phyloP scores from a whole-genome alignment of 352 stramenopile species.

The Poterioochromonas sp. region DNA sequence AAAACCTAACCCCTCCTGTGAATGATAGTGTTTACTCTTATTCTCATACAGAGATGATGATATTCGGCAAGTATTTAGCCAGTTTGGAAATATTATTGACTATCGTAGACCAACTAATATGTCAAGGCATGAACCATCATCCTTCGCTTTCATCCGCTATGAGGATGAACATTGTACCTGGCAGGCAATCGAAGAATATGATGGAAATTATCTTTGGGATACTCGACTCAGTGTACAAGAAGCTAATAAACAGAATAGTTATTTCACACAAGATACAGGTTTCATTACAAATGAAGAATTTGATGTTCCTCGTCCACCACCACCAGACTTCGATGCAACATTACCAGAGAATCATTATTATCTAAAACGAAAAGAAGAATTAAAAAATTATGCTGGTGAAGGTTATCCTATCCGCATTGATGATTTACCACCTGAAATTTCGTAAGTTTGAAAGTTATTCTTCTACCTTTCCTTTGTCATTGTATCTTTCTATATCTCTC shows the following conservation, averaged over 20 bases:
- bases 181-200: not conserved
- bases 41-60: not conserved
- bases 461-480: too few species aligned
- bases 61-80: not conserved
- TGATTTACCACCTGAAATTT: too few species aligned
- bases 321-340: not conserved
- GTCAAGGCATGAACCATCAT: not conserved
- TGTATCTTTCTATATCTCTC: too few species aligned
- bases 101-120: not conserved
- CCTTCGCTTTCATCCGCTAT: not conserved
- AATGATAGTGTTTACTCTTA: not conserved
- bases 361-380: too few species aligned
- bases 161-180: not conserved
- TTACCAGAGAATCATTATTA: not conserved
- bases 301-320: not conserved
- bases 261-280: not conserved
- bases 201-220: not conserved
- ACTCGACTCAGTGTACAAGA: not conserved
- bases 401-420: too few species aligned
- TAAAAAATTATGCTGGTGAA: too few species aligned
- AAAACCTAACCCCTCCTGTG: not conserved
- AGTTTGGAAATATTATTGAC: not conserved
- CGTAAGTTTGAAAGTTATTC: too few species aligned
- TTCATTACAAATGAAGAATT: not conserved
- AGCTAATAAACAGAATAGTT: not conserved